These are phyloP conservation scores for Coemansia sp. DNA, from an alignment of 192 early-diverging fungal species.

Conservation along the genomic window DNA sequence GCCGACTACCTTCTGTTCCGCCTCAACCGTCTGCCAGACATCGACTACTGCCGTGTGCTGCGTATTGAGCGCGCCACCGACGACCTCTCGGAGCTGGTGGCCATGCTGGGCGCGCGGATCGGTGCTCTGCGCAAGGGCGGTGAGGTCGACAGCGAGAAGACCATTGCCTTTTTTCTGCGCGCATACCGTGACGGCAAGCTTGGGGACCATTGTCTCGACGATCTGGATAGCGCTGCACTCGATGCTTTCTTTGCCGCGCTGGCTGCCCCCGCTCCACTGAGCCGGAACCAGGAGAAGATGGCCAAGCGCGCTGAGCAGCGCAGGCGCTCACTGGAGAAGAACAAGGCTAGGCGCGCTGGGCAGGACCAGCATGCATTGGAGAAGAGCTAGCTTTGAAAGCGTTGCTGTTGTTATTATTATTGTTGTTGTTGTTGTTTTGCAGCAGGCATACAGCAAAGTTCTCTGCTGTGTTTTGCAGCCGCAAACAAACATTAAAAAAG, in stretches of 20 bases:
- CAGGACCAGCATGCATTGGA: not conserved
- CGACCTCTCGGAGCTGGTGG: constrained; percentile 66
- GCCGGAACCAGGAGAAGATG: constrained; percentile 50
- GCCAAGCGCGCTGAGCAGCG: constrained; percentile 43
- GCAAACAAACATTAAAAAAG: too few species aligned
- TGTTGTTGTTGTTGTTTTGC: not conserved
- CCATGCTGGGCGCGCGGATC: constrained; percentile 64
- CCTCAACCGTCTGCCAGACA: constrained; percentile 65
- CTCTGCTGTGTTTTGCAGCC: too few species aligned
- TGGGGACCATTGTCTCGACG: constrained; percentile 83
- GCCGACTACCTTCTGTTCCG: constrained; percentile 90
- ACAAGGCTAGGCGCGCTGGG: not conserved
- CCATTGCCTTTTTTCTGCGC: constrained; percentile 72
- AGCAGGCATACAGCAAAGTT: not conserved
- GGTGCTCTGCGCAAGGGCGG: constrained; percentile 69
- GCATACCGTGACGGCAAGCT: constrained; percentile 83
- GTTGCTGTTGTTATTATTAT: too few species aligned
- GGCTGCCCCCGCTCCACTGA: constrained; percentile 21
- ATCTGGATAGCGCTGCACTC: constrained; percentile 58
- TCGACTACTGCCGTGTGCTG: constrained; percentile 58
- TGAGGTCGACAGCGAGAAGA: constrained; percentile 63
- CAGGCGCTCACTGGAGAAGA: constrained; percentile 31
- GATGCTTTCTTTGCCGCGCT: constrained; percentile 52
- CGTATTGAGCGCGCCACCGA: constrained; percentile 69
- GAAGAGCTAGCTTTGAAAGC: too few species aligned